Percentiles rank a stretch among this genome's conserved stretches.
These are phyloP conservation scores for Trichoderma sp. DNA, from an alignment of 2,329 filamentous ascomycete species.

Conservation along the genomic window DNA sequence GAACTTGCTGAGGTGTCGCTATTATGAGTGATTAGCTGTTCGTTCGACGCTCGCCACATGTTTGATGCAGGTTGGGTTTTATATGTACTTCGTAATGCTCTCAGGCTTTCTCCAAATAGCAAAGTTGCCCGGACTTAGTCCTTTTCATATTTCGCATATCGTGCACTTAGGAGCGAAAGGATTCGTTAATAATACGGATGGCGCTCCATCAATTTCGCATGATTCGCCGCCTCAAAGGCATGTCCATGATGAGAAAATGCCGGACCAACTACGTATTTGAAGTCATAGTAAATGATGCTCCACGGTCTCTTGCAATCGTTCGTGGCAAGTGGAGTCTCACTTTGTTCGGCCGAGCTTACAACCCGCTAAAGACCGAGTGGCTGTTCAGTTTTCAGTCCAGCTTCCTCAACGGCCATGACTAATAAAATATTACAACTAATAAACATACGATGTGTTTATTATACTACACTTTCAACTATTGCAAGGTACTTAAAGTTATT, in stretches of 20 bases:
- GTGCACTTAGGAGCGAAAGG: not conserved
- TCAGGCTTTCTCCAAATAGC: not conserved
- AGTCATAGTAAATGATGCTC: not conserved
- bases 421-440: not conserved
- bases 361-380: slow-evolving; percentile 2
- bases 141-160: not conserved
- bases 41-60: not conserved
- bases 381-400: not conserved
- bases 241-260: not conserved
- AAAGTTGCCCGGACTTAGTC: not conserved
- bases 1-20: no score
- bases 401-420: not conserved
- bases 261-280: not conserved
- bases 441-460: not conserved
- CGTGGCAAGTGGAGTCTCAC: not conserved
- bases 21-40: not conserved
- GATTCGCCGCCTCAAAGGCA: not conserved
- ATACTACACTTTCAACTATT: not conserved
- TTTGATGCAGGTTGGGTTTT: not conserved
- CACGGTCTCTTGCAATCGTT: not conserved
- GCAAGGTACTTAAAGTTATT: not conserved
- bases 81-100: not conserved
- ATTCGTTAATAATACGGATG: not conserved
- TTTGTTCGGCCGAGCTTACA: not conserved
- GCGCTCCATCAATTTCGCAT: not conserved